These are phyloP conservation scores for Hydnomerulius pinastri DNA, from an alignment of 768 basidiomycete species.

Conservation along the genomic window DNA sequence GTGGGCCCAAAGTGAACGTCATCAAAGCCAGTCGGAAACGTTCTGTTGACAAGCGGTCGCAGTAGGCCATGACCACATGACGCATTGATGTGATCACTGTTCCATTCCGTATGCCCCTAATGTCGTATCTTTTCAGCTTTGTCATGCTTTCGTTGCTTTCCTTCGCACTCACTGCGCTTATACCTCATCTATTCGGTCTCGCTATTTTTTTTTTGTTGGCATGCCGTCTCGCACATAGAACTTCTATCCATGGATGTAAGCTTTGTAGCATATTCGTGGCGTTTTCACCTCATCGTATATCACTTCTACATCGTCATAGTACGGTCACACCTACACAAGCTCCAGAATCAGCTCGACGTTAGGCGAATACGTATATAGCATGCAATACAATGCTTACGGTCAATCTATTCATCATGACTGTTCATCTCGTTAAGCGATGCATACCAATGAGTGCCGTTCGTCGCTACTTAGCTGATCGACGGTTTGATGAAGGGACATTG, in stretches of 20 bases:
- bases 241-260: background rate
- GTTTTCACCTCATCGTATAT: background rate
- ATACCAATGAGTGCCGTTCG: background rate
- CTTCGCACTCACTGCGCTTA: conserved; percentile 18
- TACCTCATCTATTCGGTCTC: conserved; percentile 33
- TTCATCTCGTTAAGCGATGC: background rate
- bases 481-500: too few species aligned
- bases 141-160: conserved; percentile 27
- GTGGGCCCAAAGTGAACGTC: conserved; percentile 23
- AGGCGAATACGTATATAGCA: too few species aligned
- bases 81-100: background rate
- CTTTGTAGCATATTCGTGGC: background rate
- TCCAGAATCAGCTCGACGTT: too few species aligned
- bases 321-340: too few species aligned
- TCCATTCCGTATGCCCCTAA: too few species aligned
- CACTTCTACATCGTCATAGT: background rate
- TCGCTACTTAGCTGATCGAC: too few species aligned
- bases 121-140: conserved; percentile 9
- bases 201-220: conserved; percentile 15
- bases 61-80: background rate
- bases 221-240: conserved; percentile 32
- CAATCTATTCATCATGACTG: background rate
- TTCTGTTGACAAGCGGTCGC: conserved; percentile 27
- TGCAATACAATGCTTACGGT: too few species aligned
- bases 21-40: conserved; percentile 31